A percentile compares a stretch with the other conserved stretches of the same genome.
phyloP scores from a whole-genome alignment of 371 early-diverging fungal species.

The Actinomortierella wolfii region DNA sequence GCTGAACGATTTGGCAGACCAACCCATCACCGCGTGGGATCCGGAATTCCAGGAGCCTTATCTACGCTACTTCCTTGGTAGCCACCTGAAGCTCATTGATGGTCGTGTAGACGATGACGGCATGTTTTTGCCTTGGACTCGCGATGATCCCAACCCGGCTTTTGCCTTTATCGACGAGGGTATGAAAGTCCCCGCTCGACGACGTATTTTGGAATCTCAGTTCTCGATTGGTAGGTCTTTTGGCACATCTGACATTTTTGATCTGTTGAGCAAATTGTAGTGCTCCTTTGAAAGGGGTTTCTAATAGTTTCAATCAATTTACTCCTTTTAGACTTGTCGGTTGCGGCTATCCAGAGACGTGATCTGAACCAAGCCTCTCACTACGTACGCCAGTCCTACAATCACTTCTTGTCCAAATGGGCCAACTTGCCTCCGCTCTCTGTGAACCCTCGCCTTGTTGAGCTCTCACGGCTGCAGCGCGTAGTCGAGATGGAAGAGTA shows the following conservation, averaged over 20 bases:
- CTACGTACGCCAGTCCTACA: slow-evolving; percentile 56
- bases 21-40: slow-evolving; percentile 56
- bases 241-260: too few relatives aligned
- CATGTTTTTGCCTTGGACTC: slow-evolving; percentile 51
- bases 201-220: slow-evolving; percentile 45
- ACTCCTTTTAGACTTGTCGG: slow-evolving; percentile 60
- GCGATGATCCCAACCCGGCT: slow-evolving; percentile 58
- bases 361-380: slow-evolving; percentile 59
- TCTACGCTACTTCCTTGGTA: slow-evolving; percentile 59
- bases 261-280: too few relatives aligned
- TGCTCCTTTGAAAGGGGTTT: too few relatives aligned
- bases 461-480: slow-evolving; percentile 55
- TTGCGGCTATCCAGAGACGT: slow-evolving; percentile 49
- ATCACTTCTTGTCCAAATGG: slow-evolving; percentile 56
- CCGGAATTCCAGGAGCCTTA: slow-evolving; percentile 56
- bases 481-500: slow-evolving; percentile 71
- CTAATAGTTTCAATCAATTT: too few relatives aligned
- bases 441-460: slow-evolving; percentile 51
- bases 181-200: slow-evolving; percentile 44
- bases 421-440: slow-evolving; percentile 62
- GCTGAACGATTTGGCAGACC: slow-evolving; percentile 48
- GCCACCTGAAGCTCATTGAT: slow-evolving; percentile 54
- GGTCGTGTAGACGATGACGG: slow-evolving; percentile 49
- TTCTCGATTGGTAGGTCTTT: slow-evolving; percentile 57
- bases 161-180: slow-evolving; percentile 56